Base-by-base conservation (phyloP, 2,329 filamentous ascomycete genomes). In the Nemania diffusa region DNA sequence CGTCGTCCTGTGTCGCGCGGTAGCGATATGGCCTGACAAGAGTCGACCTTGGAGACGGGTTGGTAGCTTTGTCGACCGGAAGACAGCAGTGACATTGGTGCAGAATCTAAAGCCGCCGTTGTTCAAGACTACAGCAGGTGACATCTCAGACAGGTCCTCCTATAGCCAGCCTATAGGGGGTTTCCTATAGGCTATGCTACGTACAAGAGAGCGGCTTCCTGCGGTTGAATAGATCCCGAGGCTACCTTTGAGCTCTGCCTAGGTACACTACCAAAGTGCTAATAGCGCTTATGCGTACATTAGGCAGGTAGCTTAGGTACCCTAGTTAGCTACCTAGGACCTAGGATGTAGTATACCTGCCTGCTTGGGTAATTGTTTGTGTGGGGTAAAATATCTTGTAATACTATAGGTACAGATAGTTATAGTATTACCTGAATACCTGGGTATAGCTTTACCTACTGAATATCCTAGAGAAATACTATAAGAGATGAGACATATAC, bases 181-280 rank as follows among this genome's bases (percentile, higher is more conserved):
- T 8, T 20, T 20, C 50, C 50, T 44, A 48, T 51, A 37, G 20
- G 52, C 27, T 37, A 17, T 20, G 37, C 29, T 58, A 63, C 32
- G 20, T 51, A 20, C 7, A 24, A 15, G 34, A 15, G n/a, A 51
- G n/a, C 64, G 64, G 64, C 59, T 66, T 63, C 48, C 34, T 27
- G 60, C 65, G 59, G 64, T 64, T 60, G 50, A 63, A 59, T 42
- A 40, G 17, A 8, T 37, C 53, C 51, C 51, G 46, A 59, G 62
- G 48, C 34, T 59, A 55, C 5, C 22, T 11, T 24, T 7, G 5
- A 7, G 20, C n/a, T n/a, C n/a, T n/a, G n/a, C n/a, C n/a, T n/a
- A n/a, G n/a, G n/a, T n/a, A n/a, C n/a, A n/a, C n/a, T n/a, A n/a
- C n/a, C n/a, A n/a, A n/a, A n/a, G 46, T 24, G 20, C 46, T 32